Evolutionary conservation across 176 grass and related monocot genomes (phyloP).

Genomic region (Typha latifolia): DNA sequence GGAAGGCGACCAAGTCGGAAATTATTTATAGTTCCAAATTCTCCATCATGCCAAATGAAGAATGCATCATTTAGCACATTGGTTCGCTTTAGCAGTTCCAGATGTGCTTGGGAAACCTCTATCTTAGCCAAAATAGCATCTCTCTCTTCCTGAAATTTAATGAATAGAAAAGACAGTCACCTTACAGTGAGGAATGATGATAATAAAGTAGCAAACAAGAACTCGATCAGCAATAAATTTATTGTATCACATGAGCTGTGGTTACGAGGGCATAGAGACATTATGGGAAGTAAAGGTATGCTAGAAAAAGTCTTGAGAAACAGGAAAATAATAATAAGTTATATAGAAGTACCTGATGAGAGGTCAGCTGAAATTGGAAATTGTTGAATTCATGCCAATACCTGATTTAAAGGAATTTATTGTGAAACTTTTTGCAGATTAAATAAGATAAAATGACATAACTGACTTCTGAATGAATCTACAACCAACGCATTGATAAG

Average conservation of each 20-base stretch:
- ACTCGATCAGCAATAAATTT: no score
- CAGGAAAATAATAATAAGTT: background rate
- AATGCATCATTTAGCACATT: conserved; percentile 92
- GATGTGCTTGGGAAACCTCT: conserved; percentile 85
- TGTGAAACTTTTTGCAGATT: conserved; percentile 9
- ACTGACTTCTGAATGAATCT: background rate
- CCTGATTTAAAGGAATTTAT: conserved; percentile 33
- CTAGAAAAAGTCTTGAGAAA: no score
- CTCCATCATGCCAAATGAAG: conserved; percentile 85
- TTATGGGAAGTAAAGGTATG: no score
- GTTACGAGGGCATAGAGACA: no score
- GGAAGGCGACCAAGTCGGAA: conserved; percentile 80
- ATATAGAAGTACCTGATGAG: conserved; percentile 70
- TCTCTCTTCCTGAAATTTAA: conserved; percentile 69
- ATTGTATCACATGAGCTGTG: no score
- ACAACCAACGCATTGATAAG: background rate
- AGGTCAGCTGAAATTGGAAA: conserved; percentile 92
- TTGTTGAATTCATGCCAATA: conserved; percentile 99
- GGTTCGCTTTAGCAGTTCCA: conserved; percentile 80
- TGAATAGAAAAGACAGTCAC: background rate
- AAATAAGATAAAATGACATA: background rate
- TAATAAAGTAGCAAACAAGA: background rate
- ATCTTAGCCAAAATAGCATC: conserved; percentile 90
- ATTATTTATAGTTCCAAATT: conserved; percentile 91
- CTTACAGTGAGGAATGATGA: background rate